Conservation (phyloP, 306 rosid genomes). For the Quercus ilex region DNA sequence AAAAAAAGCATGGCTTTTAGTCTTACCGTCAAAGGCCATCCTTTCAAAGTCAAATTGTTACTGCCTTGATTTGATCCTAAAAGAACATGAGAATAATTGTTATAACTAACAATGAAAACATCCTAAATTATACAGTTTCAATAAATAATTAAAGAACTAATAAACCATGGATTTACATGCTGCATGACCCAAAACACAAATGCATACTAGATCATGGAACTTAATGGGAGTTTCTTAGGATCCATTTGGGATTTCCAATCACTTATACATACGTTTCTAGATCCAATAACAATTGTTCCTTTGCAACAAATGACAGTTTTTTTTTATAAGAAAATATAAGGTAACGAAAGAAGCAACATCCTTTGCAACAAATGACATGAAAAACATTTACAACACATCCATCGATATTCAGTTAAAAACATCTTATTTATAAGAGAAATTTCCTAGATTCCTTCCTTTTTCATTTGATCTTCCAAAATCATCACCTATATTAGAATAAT, state of each 20-base stretch:
- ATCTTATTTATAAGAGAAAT: background rate
- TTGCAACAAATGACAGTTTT: background rate
- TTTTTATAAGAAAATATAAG: too few species aligned
- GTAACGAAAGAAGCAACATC: background rate
- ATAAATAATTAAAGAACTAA: background rate
- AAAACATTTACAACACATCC: background rate
- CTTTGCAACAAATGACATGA: background rate
- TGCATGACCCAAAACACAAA: background rate
- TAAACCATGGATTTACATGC: background rate
- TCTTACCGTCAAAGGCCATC: conserved; percentile 72
- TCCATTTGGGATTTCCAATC: background rate
- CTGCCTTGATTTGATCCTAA: conserved; percentile 60
- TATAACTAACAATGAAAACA: conserved; percentile 14
- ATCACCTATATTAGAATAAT: background rate
- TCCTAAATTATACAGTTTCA: background rate
- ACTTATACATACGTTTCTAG: background rate
- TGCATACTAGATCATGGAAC: background rate
- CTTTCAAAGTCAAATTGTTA: conserved; percentile 60
- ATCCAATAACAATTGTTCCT: background rate
- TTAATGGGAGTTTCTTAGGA: background rate
- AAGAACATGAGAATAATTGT: conserved; percentile 20
- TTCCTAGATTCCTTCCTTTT: background rate
- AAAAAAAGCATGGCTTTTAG: background rate
- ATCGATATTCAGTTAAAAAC: background rate
- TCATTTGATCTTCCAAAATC: background rate